Evolutionary conservation across 208 protist species (phyloP), one percentile per base, ranked within the genome.

Genomic region (Porcisia hertigi): DNA sequence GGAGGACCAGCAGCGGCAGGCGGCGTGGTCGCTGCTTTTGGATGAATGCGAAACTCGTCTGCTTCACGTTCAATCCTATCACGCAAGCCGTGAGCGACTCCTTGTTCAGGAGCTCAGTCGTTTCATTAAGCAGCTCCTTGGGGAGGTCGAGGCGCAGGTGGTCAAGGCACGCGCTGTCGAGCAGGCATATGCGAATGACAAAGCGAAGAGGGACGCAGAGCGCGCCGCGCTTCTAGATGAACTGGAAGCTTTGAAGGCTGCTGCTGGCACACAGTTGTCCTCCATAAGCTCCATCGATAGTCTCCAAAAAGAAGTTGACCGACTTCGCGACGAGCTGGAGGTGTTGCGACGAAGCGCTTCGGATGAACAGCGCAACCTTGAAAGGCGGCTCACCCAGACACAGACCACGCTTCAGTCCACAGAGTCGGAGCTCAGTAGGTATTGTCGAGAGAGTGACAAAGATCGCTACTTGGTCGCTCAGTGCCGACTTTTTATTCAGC

Each of bases 401-500:
- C 80, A 87, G 66, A 76, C 75, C 11, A 43, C 14, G 2, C 70
- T 86, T 60, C 81, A 80, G 20, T 53, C 55, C n/a, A 41, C 73
- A 20, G 53, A 47, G 39, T 47, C 23, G 52, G 76, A 81, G 72
- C 71, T 79, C 57, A 52, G 71, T 9, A 70, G 25, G 16, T 66
- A 25, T n/a, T 75, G 36, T 39, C 72, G 76, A 49, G 79, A 80
- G 47, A 60, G 82, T 52, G 81, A 80, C 14, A 57, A 88, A 71
- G 73, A 86, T 53, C 79, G 85, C 60, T 85, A 86, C 54, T 71
- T 91, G 12, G 78, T 93, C 3, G 76, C 85, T 45, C 93, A 97
- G 78, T 92, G 90, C 73, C 89, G 88, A 0, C 79, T 91, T 53
- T 97, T 95, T 75, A 83, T 97, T 36, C 81, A 86, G 43, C 84